Conservation (phyloP, 2,329 filamentous ascomycete genomes). For the Talaromyces sp. region DNA sequence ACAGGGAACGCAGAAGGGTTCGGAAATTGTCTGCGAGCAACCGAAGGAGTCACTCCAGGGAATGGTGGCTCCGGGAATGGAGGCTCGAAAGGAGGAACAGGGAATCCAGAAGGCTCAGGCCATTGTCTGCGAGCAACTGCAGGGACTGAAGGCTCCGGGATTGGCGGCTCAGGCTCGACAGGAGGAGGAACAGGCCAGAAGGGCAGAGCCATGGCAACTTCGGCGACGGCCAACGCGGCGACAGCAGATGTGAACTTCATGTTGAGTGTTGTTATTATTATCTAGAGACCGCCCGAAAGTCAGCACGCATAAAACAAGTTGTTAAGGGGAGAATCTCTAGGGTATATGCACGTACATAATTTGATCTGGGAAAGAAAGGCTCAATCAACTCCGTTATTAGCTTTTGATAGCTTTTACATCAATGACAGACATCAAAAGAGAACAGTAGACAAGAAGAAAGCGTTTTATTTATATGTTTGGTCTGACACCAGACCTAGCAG, state of each 20-base stretch:
- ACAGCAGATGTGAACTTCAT: constrained; percentile 11
- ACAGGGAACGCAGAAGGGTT: background rate
- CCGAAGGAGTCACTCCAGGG: no score
- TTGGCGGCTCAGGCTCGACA: background rate
- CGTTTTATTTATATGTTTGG: background rate
- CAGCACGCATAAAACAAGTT: background rate
- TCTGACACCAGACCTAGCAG: background rate
- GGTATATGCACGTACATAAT: background rate
- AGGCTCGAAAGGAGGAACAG: background rate
- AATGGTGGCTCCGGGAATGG: background rate
- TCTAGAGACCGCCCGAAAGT: background rate
- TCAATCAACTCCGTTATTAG: background rate
- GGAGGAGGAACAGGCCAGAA: background rate
- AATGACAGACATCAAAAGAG: background rate
- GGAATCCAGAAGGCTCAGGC: background rate
- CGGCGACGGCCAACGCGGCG: constrained; percentile 4
- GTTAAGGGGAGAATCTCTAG: background rate
- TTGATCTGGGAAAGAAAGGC: background rate
- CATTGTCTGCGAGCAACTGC: background rate
- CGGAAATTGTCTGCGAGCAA: background rate
- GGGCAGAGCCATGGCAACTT: constrained; percentile 5
- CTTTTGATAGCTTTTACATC: background rate
- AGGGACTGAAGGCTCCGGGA: background rate
- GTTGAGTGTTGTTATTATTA: background rate
- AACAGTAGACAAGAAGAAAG: background rate